Percentiles rank a stretch among this genome's conserved stretches.
phyloP scores from a whole-genome alignment of 1,284 basidiomycete species.

The Mycena citricolor region DNA sequence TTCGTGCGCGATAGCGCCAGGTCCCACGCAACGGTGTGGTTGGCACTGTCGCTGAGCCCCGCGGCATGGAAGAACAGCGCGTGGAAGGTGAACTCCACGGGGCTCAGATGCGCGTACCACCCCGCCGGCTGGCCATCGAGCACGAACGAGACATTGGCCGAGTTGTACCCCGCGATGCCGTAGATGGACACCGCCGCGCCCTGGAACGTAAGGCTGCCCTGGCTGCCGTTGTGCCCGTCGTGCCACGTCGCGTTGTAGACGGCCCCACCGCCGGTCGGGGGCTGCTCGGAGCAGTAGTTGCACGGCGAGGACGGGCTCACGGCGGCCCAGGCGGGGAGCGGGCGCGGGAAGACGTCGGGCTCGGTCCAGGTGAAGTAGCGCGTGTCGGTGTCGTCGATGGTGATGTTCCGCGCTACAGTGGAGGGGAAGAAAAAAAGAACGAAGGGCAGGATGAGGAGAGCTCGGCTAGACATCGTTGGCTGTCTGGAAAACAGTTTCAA shows the following conservation, averaged over 20 bases:
- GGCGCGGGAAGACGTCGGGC: too few species aligned
- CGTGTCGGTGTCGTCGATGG: conserved; percentile 9
- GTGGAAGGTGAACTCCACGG: conserved; percentile 12
- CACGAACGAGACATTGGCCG: conserved; percentile 14
- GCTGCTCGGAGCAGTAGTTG: conserved; percentile 18
- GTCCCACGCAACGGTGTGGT: conserved; percentile 17
- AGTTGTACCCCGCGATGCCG: conserved; percentile 14
- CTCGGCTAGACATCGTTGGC: too few species aligned
- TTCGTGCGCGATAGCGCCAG: conserved; percentile 7
- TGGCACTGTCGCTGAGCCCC: not conserved
- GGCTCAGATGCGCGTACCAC: conserved; percentile 10
- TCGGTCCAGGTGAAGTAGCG: conserved; percentile 5
- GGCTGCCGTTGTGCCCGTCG: conserved; percentile 10
- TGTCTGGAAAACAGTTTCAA: too few species aligned
- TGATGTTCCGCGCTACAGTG: conserved; percentile 1
- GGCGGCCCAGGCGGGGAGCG: too few species aligned
- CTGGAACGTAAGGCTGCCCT: conserved; percentile 14
- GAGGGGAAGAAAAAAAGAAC: not conserved
- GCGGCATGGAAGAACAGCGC: conserved; percentile 11
- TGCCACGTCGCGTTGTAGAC: conserved; percentile 19
- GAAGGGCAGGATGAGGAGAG: not conserved
- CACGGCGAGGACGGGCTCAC: conserved; percentile 8
- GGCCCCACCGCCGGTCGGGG: conserved; percentile 4
- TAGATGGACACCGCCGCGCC: conserved; percentile 19
- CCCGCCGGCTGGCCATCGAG: conserved; percentile 3